A percentile compares a stretch with the other conserved stretches of the same genome.
Evolutionary conservation across 345 rosid genomes (phyloP).

Genomic region (Toxicodendron radicans): DNA sequence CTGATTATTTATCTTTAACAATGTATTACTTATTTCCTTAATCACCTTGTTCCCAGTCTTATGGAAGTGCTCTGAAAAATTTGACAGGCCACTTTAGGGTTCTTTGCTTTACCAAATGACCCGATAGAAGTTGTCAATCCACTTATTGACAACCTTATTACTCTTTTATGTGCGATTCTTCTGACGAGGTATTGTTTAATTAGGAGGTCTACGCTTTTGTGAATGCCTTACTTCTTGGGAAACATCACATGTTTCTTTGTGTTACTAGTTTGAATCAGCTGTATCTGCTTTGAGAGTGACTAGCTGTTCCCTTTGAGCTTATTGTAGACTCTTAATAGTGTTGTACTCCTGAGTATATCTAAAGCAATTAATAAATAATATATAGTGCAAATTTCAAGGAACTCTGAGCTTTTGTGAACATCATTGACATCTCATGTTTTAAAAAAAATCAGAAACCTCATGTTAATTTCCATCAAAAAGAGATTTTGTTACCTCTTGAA

Average conservation of each 20-base stretch:
- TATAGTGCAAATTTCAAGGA: too few relatives aligned
- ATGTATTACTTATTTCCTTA: neutral
- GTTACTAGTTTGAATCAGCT: neutral
- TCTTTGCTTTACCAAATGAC: constrained; percentile 90
- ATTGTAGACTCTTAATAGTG: too few relatives aligned
- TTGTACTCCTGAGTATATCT: too few relatives aligned
- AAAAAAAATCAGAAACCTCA: too few relatives aligned
- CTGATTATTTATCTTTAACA: neutral
- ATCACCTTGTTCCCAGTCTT: neutral
- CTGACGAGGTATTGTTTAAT: constrained; percentile 70
- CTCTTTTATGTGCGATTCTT: constrained; percentile 96
- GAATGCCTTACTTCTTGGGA: neutral
- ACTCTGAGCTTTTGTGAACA: too few relatives aligned
- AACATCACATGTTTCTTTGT: neutral
- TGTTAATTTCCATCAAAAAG: too few relatives aligned
- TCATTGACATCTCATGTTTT: too few relatives aligned
- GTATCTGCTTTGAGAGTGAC: neutral
- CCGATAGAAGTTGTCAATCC: constrained; percentile 82
- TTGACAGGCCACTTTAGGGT: constrained; percentile 92
- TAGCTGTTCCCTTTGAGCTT: neutral
- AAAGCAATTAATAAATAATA: too few relatives aligned
- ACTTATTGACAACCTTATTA: constrained; percentile 85
- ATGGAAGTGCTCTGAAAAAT: constrained; percentile 17
- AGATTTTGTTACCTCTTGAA: too few relatives aligned
- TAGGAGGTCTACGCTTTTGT: constrained; percentile 5